Evolutionary conservation across 164 flowering plant species (phyloP), one percentile per base, ranked within the genome.

Genomic region (Paratinospora sagittata): DNA sequence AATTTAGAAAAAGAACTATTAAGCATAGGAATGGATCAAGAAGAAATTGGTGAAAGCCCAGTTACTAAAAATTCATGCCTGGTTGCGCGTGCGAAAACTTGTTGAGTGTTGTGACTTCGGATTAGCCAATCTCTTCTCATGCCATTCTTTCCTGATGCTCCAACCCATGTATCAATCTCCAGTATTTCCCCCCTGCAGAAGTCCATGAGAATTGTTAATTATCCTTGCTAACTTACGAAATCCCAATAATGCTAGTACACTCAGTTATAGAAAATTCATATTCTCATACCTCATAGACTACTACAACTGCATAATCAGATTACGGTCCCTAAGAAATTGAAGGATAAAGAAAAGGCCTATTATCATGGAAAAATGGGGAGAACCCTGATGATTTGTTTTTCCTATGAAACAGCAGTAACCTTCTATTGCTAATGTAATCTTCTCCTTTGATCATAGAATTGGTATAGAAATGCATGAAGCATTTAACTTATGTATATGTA

Each of bases 81-180:
- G 63, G 87, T 84, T 26, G 81, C 88, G 13, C 87, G 78, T 2
- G 86, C 90, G 68, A 79, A 84, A 9, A 84, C 74, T 0, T 73
- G 75, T 61, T 87, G 85, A 1, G 82, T 75, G 26, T 71, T 77
- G 58, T 82, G 88, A 68, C 83, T 82, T 68, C 84, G 76, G 52
- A 85, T 79, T 19, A 74, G 49, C 90, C 90, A 87, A 67, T 87
- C 88, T 27, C 88, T 71, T 39, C 87, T 63, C 86, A 87, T 85
- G 30, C 88, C 88, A 69, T 85, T 85, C 76, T 85, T 87, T 61
- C 88, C 88, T 19, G 85, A 82, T 66, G 84, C 85, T 68, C 81
- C 86, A 2, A 87, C 87, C 85, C 87, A 87, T 63, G 91, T 87
- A 74, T 87, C 88, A 27, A 87, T 77, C 65, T 84, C 91, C 49